Evolutionary conservation across 257 asterid genomes (phyloP).

Genomic region (Echites panduratus): DNA sequence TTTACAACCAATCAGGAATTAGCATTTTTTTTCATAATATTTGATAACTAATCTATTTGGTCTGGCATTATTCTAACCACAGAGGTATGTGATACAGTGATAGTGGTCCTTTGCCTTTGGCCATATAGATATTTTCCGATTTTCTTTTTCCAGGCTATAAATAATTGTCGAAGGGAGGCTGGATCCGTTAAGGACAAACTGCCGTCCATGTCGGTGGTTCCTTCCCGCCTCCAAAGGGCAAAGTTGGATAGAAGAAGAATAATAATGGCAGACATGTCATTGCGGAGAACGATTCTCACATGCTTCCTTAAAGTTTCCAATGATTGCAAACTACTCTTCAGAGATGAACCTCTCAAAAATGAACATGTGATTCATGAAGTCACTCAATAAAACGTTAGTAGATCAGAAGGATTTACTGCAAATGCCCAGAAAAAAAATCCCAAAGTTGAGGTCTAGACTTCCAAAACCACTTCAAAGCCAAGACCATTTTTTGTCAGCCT

Average conservation of each 20-base stretch:
- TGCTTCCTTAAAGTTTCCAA: conserved; percentile 7
- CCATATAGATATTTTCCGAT: not conserved
- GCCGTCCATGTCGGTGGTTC: not conserved
- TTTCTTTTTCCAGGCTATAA: no score
- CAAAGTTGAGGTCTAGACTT: not conserved
- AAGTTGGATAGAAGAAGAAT: no score
- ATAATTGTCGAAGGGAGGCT: no score
- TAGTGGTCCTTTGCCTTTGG: no score
- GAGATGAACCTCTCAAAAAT: not conserved
- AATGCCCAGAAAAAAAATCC: not conserved
- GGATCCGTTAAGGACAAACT: not conserved
- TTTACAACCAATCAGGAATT: no score
- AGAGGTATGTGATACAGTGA: no score
- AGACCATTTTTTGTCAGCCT: not conserved
- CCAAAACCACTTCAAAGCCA: not conserved
- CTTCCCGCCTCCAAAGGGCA: not conserved
- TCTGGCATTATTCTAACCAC: no score
- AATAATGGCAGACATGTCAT: conserved; percentile 14
- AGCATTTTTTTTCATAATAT: no score
- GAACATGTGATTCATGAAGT: not conserved
- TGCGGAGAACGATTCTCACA: not conserved
- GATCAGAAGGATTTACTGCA: conserved; percentile 5
- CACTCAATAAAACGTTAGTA: not conserved
- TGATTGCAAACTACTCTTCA: conserved; percentile 9
- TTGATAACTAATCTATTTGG: no score